These are phyloP conservation scores for Sclerotinia nivalis DNA, from an alignment of 2,329 filamentous ascomycete genomes.

Conservation along the genomic window DNA sequence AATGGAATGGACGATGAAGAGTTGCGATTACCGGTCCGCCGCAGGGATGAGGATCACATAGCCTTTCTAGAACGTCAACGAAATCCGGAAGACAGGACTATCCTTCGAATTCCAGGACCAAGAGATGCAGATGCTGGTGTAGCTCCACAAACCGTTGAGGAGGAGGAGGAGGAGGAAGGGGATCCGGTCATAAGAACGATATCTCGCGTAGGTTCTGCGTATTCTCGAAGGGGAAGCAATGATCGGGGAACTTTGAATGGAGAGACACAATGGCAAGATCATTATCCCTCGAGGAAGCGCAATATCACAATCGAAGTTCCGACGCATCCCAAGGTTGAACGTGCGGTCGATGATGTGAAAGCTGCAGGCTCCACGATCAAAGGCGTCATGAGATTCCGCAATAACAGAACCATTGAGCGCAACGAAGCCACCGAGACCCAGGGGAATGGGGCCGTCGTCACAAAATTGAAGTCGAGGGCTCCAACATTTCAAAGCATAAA, in stretches of 20 bases:
- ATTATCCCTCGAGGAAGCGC: conserved; percentile 29
- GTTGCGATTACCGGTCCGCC: conserved; percentile 51
- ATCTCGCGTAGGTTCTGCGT: conserved; percentile 31
- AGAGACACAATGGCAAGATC: conserved; percentile 36
- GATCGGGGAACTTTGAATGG: conserved; percentile 24
- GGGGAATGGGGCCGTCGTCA: conserved; percentile 27
- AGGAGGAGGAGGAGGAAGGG: conserved; percentile 36
- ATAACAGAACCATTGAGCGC: conserved; percentile 43
- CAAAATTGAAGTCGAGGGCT: conserved; percentile 27
- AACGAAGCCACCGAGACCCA: conserved; percentile 43
- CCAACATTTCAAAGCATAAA: conserved; percentile 61
- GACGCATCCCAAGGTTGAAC: conserved; percentile 31
- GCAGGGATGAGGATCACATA: conserved; percentile 76
- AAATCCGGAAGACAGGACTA: conserved; percentile 67
- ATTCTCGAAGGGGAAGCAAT: conserved; percentile 25
- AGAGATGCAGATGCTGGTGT: conserved; percentile 85
- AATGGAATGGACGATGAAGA: conserved; percentile 56
- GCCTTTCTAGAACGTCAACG: conserved; percentile 85
- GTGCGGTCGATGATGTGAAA: conserved; percentile 36
- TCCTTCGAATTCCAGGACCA: conserved; percentile 87
- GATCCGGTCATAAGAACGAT: conserved; percentile 30
- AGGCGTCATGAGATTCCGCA: conserved; percentile 46
- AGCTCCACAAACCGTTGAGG: conserved; percentile 61
- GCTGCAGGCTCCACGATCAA: conserved; percentile 33
- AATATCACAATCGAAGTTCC: conserved; percentile 38